Base-by-base conservation (phyloP, 768 basidiomycete genomes). In the Russula emetica region DNA sequence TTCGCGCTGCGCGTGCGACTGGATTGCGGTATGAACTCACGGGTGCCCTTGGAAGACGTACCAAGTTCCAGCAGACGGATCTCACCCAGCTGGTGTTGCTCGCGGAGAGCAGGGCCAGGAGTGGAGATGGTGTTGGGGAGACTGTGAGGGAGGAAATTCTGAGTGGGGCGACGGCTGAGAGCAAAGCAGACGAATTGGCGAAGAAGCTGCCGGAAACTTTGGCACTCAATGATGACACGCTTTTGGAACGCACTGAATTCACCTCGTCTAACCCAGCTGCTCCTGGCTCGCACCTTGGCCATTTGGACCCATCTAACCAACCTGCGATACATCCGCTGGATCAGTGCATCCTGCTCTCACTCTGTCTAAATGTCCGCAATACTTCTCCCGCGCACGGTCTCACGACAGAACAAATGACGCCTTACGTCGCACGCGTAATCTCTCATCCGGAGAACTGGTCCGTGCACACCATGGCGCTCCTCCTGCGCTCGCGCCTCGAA, bases 381-480 rank as follows among this genome's bases (percentile, higher is more conserved):
- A 92, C 88, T 0, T 91, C 92, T 2, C 95, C 95, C 20, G 77
- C 81, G 52, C 92, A 96, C 75, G 96, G 94, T 14, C 82, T 99
- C 58, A 97, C 95, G 32, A 80, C 82, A 56, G 92, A 92, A 70
- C 94, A 98, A 72, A 95, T 98, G 90, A 74, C 85, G 2, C 90
- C 97, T 14, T 98, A 96, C 79, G 85, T 98, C 62, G 75, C 86
- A 14, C 89, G 96, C 42, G 92, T 98, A 42, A 83, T 98, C 67
- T 79, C 86, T 1, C 92, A 98, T 72, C 93, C 94, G 2, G 78
- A 80, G 60, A 98, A 98, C 74, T 99, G 97, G 97, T 90, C 93
- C 6, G 80, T 98, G 34, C 93, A 98, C 76, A 96, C 95, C 42
- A 96, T 95, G 85, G 95, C 94, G 32, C 85, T 98, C 58, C 83